phyloP scores from a whole-genome alignment of 2,329 filamentous ascomycete genomes.

The Leptographium lundbergii region DNA sequence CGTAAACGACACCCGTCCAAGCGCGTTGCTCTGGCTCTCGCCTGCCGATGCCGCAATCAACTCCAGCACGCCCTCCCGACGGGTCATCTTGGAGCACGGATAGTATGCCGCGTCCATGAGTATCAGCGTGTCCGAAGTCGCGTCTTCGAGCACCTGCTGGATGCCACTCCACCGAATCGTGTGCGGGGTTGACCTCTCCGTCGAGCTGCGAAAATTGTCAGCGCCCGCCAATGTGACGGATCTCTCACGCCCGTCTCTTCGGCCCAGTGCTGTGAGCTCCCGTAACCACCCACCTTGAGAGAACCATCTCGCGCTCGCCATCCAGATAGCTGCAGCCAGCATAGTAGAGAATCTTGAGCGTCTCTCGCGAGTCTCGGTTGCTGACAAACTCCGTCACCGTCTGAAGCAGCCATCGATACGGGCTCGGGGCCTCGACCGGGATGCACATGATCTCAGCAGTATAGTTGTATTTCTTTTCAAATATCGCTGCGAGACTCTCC shows the following conservation, averaged over 20 bases:
- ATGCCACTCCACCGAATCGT: conserved; percentile 43
- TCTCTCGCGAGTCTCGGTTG: conserved; percentile 39
- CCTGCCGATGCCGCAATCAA: conserved; percentile 42
- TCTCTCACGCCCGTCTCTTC: too few species aligned
- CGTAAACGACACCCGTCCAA: conserved; percentile 41
- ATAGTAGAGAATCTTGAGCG: conserved; percentile 47
- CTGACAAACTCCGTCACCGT: conserved; percentile 40
- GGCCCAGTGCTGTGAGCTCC: too few species aligned
- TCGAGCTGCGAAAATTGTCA: background rate
- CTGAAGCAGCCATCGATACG: conserved; percentile 40
- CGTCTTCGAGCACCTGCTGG: conserved; percentile 43
- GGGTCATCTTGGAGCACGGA: conserved; percentile 37
- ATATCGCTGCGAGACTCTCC: conserved; percentile 35
- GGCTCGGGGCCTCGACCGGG: conserved; percentile 30
- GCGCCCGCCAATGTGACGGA: background rate
- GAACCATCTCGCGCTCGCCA: conserved; percentile 41
- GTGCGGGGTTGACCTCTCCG: conserved; percentile 17
- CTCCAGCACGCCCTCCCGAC: conserved; percentile 41
- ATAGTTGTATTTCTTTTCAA: conserved; percentile 41
- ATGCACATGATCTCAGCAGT: conserved; percentile 34
- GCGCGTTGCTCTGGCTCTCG: conserved; percentile 33
- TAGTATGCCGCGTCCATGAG: conserved; percentile 48
- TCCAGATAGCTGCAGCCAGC: conserved; percentile 42
- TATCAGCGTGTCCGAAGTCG: conserved; percentile 41
- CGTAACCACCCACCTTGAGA: conserved; percentile 34